Conservation (phyloP, 768 basidiomycete species). For the Stropharia rugosoannulata region DNA sequence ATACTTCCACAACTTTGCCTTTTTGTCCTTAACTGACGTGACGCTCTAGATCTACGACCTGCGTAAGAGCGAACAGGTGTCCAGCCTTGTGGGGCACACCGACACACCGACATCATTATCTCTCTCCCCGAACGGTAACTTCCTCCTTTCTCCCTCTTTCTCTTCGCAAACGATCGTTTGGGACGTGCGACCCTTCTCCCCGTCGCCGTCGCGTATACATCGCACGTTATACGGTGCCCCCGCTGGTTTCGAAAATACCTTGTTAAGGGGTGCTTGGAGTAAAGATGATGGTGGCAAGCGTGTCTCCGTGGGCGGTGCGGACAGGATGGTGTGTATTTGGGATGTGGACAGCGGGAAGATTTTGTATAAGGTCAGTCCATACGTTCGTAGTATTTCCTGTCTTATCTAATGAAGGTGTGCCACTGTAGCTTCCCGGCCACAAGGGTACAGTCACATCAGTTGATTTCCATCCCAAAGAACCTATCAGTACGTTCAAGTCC, state of each 20-base stretch:
- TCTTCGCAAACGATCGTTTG: constrained; percentile 89
- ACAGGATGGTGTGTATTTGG: constrained; percentile 85
- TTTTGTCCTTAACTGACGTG: constrained; percentile 3
- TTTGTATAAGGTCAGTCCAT: constrained; percentile 66
- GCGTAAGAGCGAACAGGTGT: constrained; percentile 80
- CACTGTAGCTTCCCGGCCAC: constrained; percentile 81
- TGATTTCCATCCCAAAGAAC: constrained; percentile 95
- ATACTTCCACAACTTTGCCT: background rate
- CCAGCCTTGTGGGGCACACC: constrained; percentile 78
- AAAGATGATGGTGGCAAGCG: constrained; percentile 78
- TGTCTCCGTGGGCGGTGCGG: constrained; percentile 88
- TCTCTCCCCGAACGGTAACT: constrained; percentile 85
- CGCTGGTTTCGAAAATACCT: constrained; percentile 89
- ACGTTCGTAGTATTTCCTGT: background rate
- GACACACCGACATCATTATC: constrained; percentile 95
- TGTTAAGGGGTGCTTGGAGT: constrained; percentile 88
- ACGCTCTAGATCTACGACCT: constrained; percentile 78
- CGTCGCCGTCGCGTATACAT: constrained; percentile 78
- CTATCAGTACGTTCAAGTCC: constrained; percentile 68
- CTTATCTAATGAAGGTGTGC: background rate
- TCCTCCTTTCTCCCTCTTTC: constrained; percentile 87
- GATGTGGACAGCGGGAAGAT: constrained; percentile 77
- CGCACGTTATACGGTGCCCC: constrained; percentile 81
- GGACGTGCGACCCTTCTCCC: constrained; percentile 92
- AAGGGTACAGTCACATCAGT: constrained; percentile 95